A percentile compares a stretch with the other conserved stretches of the same genome.
Conservation (phyloP, 2,329 filamentous ascomycete species). For the Penicillium thymicola region DNA sequence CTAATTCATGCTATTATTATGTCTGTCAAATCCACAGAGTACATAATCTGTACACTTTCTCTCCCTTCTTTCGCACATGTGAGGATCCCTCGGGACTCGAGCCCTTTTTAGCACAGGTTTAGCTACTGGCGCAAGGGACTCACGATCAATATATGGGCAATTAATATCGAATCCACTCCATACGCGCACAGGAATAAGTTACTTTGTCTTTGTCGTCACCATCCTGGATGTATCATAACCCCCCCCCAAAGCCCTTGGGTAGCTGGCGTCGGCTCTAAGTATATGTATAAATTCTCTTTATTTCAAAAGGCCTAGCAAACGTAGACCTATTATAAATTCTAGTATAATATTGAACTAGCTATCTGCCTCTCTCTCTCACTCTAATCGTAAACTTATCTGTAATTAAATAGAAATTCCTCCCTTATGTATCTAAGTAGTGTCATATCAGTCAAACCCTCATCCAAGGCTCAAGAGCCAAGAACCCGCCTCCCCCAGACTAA, state of each 20-base stretch:
- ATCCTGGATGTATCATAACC: slow-evolving; percentile 1
- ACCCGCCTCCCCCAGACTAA: slow-evolving; percentile 25
- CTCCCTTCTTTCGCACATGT: slow-evolving; percentile 10
- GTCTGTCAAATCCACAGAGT: background rate
- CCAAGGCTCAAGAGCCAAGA: slow-evolving; percentile 5
- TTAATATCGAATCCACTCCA: slow-evolving; percentile 2
- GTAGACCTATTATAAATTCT: background rate
- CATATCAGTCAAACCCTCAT: slow-evolving; percentile 2
- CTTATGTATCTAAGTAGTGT: background rate
- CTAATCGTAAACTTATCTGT: background rate
- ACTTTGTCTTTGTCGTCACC: background rate
- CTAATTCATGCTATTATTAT: background rate
- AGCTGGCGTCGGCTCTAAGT: background rate
- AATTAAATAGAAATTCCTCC: background rate
- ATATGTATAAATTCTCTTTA: background rate
- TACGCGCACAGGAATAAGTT: background rate
- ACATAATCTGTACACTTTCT: background rate
- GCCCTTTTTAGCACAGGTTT: slow-evolving; percentile 15
- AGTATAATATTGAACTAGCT: background rate
- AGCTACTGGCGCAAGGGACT: slow-evolving; percentile 11
- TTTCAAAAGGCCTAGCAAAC: background rate
- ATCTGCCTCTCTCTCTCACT: background rate
- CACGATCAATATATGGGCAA: slow-evolving; percentile 3
- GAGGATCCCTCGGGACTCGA: slow-evolving; percentile 22
- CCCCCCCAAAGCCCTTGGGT: background rate